Evolutionary conservation across 192 early-diverging fungal genomes (phyloP), one percentile per base, ranked within the genome.

Genomic region (Entomortierella beljakovae): DNA sequence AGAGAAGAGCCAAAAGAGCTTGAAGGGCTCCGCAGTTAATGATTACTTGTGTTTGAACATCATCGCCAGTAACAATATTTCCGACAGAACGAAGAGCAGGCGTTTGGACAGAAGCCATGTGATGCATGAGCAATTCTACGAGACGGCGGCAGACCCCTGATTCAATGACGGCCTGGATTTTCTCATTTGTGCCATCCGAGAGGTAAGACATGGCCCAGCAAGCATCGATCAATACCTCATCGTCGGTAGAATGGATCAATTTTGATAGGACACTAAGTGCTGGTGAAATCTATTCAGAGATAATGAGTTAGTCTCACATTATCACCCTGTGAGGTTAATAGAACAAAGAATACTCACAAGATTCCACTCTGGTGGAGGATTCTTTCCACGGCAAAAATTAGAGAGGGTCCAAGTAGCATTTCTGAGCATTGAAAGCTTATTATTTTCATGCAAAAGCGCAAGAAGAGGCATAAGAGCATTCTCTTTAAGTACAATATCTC

Each of bases 191-290:
- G 1, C 98, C 98, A 71, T 99, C 97, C 25, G 97, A 98, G 31
- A 99, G 90, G 71, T 99, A 99, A n/a, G 98, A 98, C 66, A 99
- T 94, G 23, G 98, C 98, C 98, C 98, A 99, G 89, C 97, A 98
- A n/a, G 98, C 94, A 80, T 98, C 98, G 18, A 96, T 97, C 75
- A 98, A 85, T 26, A 99, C 90, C 73, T 99, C 98, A 51, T 97
- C 96, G 81, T 99, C 98, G 23, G 85, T 88, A 18, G 94, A 90
- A 82, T 95, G 89, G 56, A 99, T 90, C 35, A 99, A 87, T 75
- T 95, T 95, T 53, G 96, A 92, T 31, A 99, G 91, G 25, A 95
- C 90, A 6, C 93, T 91, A 49, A 99, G 87, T 49, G 94, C 94
- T 18, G 94, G 94, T 25, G 87, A 71, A 80, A 99, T 97, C 93